phyloP scores from a whole-genome alignment of 2,329 filamentous ascomycete genomes.

The Coniochaeta sp. region DNA sequence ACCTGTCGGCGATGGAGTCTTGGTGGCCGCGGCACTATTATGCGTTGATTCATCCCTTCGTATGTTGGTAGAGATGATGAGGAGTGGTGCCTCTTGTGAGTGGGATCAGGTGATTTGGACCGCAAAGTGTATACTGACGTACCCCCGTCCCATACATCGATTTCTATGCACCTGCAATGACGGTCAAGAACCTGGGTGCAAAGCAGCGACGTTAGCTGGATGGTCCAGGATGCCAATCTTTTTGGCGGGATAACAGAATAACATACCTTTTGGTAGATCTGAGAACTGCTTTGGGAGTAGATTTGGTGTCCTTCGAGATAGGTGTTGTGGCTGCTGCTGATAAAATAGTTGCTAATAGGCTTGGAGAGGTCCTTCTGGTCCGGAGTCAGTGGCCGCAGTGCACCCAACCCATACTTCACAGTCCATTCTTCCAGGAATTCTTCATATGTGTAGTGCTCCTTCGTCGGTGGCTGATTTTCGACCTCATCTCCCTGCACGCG shows the following conservation, averaged over 20 bases:
- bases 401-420: conserved; percentile 33
- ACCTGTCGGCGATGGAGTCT: neutral
- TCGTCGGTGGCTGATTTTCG: conserved; percentile 21
- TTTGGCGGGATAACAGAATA: neutral
- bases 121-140: conserved; percentile 25
- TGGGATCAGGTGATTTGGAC: conserved; percentile 29
- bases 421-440: conserved; percentile 45
- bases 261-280: conserved; percentile 69
- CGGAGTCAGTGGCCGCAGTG: conserved; percentile 31
- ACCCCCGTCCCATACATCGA: conserved; percentile 86
- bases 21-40: neutral
- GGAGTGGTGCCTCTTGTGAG: conserved; percentile 40
- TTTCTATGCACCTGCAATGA: conserved; percentile 86
- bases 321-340: conserved; percentile 92
- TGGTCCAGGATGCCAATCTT: neutral
- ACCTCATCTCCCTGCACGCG: conserved; percentile 41
- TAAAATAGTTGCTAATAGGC: conserved; percentile 83
- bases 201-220: conserved; percentile 2
- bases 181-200: conserved; percentile 55
- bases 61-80: conserved; percentile 24
- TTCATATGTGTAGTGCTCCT: conserved; percentile 35
- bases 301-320: conserved; percentile 85
- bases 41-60: conserved; percentile 5
- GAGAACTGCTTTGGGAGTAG: conserved; percentile 66
- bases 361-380: conserved; percentile 50